Evolutionary conservation across 257 asterid species (phyloP).

Genomic region (Solanum chmielewskii): DNA sequence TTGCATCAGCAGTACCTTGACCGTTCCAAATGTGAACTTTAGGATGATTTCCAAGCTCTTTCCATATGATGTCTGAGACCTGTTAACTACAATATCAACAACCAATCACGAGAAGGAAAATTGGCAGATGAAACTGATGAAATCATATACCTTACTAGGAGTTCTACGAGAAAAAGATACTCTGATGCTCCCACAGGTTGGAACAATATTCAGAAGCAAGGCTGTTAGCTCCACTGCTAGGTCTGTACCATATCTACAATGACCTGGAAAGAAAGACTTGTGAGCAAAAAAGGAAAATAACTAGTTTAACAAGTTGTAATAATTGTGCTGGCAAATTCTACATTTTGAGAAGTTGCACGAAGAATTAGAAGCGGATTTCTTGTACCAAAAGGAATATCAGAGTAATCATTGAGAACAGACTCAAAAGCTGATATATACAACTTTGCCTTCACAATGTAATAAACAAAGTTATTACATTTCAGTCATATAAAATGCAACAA

Average conservation of each 20-base stretch:
- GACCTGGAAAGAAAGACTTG: conserved; percentile 27
- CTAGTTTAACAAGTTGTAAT: background rate
- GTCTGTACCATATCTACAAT: conserved; percentile 71
- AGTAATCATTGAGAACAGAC: background rate
- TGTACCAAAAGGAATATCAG: background rate
- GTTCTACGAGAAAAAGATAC: conserved; percentile 89
- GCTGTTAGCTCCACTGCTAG: conserved; percentile 58
- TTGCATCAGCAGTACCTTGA: conserved; percentile 37
- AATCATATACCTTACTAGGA: conserved; percentile 46
- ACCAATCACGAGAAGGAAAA: conserved; percentile 11
- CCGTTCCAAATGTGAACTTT: conserved; percentile 72
- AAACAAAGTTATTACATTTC: background rate
- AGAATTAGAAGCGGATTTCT: background rate
- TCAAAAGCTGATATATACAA: background rate
- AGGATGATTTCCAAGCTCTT: conserved; percentile 47
- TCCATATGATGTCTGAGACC: conserved; percentile 47
- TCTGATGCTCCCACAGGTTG: conserved; percentile 75
- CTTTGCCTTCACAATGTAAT: background rate
- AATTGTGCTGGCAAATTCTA: background rate
- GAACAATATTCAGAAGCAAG: conserved; percentile 45
- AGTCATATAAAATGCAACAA: background rate
- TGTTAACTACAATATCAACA: conserved; percentile 20
- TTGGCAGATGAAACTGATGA: conserved; percentile 7
- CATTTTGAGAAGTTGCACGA: background rate
- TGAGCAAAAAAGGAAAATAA: background rate